A percentile compares a stretch with the other conserved stretches of the same genome.
These are phyloP conservation scores for Ajuga reptans DNA, from an alignment of 305 asterid species.

Conservation along the genomic window DNA sequence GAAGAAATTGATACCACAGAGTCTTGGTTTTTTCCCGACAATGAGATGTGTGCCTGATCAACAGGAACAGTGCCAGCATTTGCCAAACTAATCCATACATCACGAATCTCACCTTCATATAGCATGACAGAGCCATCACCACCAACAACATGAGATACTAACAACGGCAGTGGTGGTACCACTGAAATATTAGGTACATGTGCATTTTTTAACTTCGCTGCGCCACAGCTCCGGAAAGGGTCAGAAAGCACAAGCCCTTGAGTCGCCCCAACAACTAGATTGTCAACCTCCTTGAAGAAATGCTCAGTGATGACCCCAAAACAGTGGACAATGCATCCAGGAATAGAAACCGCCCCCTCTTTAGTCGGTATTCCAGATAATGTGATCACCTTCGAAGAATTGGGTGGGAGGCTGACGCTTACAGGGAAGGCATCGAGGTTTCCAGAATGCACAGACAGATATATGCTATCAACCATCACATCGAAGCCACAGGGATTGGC, in stretches of 20 bases:
- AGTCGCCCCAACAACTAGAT: slow-evolving; percentile 81
- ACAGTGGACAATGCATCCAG: slow-evolving; percentile 92
- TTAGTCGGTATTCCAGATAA: slow-evolving; percentile 89
- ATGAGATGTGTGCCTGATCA: slow-evolving; percentile 81
- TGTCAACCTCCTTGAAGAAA: slow-evolving; percentile 88
- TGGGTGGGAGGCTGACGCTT: slow-evolving; percentile 73
- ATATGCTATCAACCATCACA: slow-evolving; percentile 82
- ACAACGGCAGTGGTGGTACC: slow-evolving; percentile 74
- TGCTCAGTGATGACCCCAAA: slow-evolving; percentile 96
- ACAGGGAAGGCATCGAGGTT: slow-evolving; percentile 92
- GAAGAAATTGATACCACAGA: slow-evolving; percentile 62
- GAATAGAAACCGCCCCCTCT: slow-evolving; percentile 70
- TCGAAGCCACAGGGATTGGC: slow-evolving; percentile 99
- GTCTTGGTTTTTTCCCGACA: slow-evolving; percentile 95
- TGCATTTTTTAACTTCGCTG: slow-evolving; percentile 62
- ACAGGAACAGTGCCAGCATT: slow-evolving; percentile 98
- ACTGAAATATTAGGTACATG: slow-evolving; percentile 62
- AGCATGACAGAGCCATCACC: slow-evolving; percentile 84
- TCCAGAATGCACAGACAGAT: slow-evolving; percentile 73
- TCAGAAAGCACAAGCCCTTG: slow-evolving; percentile 98
- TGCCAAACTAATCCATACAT: slow-evolving; percentile 71
- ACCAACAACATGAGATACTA: slow-evolving; percentile 71
- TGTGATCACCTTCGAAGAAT: slow-evolving; percentile 84
- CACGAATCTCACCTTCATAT: slow-evolving; percentile 97
- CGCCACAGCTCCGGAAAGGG: slow-evolving; percentile 92